phyloP scores from a whole-genome alignment of 2,329 filamentous ascomycete species.

The Fusarium sp. region DNA sequence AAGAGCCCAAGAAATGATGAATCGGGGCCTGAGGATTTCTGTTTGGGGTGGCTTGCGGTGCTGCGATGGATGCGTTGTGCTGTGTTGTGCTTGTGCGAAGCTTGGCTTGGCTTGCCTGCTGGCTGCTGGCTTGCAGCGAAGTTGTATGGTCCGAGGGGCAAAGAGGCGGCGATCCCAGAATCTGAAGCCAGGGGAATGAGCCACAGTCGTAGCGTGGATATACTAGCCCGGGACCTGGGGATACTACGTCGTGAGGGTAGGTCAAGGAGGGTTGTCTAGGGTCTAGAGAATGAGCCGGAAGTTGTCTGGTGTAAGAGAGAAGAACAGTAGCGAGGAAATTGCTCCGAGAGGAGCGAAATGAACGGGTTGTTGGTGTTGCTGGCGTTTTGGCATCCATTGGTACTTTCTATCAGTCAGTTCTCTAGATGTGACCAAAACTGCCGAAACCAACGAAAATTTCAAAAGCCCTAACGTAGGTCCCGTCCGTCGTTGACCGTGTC shows the following conservation, averaged over 20 bases:
- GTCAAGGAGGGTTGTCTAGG: slow-evolving; percentile 12
- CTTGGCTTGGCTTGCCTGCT: neutral
- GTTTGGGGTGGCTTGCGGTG: slow-evolving; percentile 6
- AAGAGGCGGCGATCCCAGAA: slow-evolving; percentile 12
- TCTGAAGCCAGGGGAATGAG: slow-evolving; percentile 16
- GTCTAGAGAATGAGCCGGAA: slow-evolving; percentile 9
- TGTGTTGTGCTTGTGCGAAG: neutral
- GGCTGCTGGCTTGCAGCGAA: neutral
- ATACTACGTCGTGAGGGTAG: neutral
- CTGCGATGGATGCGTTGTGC: neutral
- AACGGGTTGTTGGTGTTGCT: neutral
- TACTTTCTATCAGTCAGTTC: neutral
- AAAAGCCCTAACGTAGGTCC: slow-evolving; percentile 15
- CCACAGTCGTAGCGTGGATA: slow-evolving; percentile 12
- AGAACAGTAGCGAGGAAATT: neutral
- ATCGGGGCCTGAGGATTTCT: slow-evolving; percentile 3
- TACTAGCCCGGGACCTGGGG: slow-evolving; percentile 4
- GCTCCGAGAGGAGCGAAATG: neutral
- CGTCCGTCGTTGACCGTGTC: neutral
- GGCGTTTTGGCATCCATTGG: neutral
- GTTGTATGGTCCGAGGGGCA: slow-evolving; percentile 5
- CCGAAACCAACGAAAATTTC: neutral
- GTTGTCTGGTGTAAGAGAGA: neutral
- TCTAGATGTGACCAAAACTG: neutral
- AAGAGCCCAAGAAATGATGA: neutral